Percentiles rank a stretch among this genome's conserved stretches.
Conservation (phyloP, 176 grass and related monocot genomes). For the Typha latifolia region DNA sequence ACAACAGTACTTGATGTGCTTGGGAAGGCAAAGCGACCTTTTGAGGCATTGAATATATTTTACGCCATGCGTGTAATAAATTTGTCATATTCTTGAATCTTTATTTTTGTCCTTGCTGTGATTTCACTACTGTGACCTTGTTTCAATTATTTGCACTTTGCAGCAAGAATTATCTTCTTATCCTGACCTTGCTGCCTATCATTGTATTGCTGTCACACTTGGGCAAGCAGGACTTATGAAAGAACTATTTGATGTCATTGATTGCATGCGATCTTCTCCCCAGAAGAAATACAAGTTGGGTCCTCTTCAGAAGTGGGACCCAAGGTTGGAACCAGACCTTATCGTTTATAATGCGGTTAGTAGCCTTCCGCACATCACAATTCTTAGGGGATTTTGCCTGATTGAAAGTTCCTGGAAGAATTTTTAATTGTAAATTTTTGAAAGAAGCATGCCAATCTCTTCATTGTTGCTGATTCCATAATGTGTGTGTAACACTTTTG, state of each 20-base stretch:
- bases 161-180: constrained; percentile 90
- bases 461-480: constrained; percentile 10
- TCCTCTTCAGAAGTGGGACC: constrained; percentile 73
- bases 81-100: not conserved
- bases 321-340: constrained; percentile 83
- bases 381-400: not conserved
- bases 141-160: constrained; percentile 21
- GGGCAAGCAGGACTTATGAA: constrained; percentile 93
- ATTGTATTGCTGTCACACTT: constrained; percentile 83
- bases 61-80: constrained; percentile 69
- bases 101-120: constrained; percentile 2
- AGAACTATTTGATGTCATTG: constrained; percentile 96
- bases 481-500: constrained; percentile 8
- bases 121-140: constrained; percentile 10
- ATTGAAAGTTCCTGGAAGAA: not conserved
- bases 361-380: not conserved
- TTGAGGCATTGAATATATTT: constrained; percentile 84
- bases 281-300: constrained; percentile 66
- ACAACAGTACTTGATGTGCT: constrained; percentile 88
- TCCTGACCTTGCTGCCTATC: constrained; percentile 85
- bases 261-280: constrained; percentile 67
- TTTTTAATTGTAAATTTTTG: not conserved
- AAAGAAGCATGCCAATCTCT: not conserved
- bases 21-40: constrained; percentile 83
- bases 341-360: constrained; percentile 83